Evolutionary conservation across 2,329 filamentous ascomycete species (phyloP).

Genomic region (Epichloe uncinata): DNA sequence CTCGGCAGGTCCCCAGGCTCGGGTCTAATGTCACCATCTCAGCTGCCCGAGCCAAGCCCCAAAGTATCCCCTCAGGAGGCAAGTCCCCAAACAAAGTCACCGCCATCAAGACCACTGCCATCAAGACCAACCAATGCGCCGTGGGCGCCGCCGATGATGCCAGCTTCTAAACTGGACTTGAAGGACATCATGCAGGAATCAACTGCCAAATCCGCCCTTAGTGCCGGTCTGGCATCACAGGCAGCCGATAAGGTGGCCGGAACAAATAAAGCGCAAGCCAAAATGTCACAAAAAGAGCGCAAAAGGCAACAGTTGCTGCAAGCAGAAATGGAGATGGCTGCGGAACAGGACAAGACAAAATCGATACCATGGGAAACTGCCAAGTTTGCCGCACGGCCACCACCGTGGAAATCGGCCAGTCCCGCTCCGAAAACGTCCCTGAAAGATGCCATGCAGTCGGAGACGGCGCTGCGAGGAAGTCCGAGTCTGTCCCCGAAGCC

Average conservation of each 20-base stretch:
- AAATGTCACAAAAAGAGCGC: constrained; percentile 82
- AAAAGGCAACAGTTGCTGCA: constrained; percentile 69
- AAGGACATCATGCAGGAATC: constrained; percentile 59
- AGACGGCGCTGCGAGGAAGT: constrained; percentile 14
- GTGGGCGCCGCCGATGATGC: constrained; percentile 37
- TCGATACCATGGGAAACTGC: constrained; percentile 33
- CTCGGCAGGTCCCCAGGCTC: neutral
- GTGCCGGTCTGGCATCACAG: constrained; percentile 39
- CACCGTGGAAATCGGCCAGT: constrained; percentile 55
- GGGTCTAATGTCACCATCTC: neutral
- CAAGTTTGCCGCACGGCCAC: constrained; percentile 24
- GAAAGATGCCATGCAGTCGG: constrained; percentile 32
- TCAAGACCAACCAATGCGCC: constrained; percentile 23
- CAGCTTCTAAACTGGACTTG: constrained; percentile 54
- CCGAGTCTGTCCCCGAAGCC: constrained; percentile 25
- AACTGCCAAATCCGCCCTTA: constrained; percentile 39
- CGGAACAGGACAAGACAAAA: constrained; percentile 17
- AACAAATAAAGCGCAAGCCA: constrained; percentile 31
- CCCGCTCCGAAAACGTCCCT: constrained; percentile 34
- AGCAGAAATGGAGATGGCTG: constrained; percentile 29
- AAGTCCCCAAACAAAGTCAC: neutral
- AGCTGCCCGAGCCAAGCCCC: neutral
- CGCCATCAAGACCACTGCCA: constrained; percentile 5
- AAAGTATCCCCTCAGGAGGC: neutral
- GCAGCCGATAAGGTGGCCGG: constrained; percentile 27